Evolutionary conservation across 805 yeast genomes (phyloP).

Genomic region (Candida silvicultrix): DNA sequence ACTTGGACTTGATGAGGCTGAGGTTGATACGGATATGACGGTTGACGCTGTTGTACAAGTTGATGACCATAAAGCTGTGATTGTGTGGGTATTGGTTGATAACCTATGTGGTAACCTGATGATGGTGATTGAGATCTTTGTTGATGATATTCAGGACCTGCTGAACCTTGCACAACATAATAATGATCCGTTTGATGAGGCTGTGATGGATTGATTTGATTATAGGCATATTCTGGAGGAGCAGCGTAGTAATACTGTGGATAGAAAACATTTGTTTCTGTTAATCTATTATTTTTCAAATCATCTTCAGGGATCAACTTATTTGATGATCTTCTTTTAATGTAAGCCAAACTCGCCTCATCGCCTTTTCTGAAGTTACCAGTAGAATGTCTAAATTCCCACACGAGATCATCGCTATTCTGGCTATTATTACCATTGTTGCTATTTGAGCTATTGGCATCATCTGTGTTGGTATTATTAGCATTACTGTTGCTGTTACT

Average conservation of each 20-base stretch:
- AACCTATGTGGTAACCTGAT: not conserved
- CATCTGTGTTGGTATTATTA: not conserved
- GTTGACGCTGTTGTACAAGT: constrained; percentile 6
- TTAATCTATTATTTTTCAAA: constrained; percentile 1
- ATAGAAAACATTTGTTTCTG: not conserved
- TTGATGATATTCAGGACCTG: not conserved
- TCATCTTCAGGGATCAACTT: constrained; percentile 13
- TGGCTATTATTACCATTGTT: not conserved
- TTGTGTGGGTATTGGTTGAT: not conserved
- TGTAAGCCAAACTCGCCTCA: constrained; percentile 50
- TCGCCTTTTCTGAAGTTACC: constrained; percentile 72
- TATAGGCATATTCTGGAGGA: not conserved
- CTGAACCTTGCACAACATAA: not conserved
- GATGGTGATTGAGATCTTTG: not conserved
- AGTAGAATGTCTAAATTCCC: constrained; percentile 83
- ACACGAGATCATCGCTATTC: constrained; percentile 25
- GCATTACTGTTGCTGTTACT: not conserved
- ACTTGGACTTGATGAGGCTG: constrained; percentile 4
- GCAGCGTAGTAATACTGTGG: not conserved
- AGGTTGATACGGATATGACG: constrained; percentile 5
- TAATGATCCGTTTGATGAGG: constrained; percentile 4
- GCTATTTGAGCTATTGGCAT: not conserved
- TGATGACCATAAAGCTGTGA: not conserved
- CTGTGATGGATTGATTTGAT: not conserved
- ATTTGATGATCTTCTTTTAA: constrained; percentile 50